Percentiles rank a stretch among this genome's conserved stretches.
Evolutionary conservation across 768 basidiomycete genomes (phyloP).

Genomic region (Neoboletus magnificus): DNA sequence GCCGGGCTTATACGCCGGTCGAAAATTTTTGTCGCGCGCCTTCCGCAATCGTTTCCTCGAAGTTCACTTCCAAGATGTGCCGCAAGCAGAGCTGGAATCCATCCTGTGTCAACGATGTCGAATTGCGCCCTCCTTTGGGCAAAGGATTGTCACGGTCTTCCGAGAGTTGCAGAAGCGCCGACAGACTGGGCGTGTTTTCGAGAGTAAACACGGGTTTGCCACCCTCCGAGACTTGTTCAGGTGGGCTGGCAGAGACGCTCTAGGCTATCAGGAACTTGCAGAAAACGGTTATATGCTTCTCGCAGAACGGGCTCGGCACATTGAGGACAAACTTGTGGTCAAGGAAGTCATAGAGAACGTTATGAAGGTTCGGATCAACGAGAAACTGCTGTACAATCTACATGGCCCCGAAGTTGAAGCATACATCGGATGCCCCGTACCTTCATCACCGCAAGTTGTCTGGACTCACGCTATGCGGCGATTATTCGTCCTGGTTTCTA

Average conservation of each 20-base stretch:
- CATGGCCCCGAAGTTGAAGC: slow-evolving; percentile 40
- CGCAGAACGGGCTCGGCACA: slow-evolving; percentile 81
- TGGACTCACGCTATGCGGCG: slow-evolving; percentile 96
- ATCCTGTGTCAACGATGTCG: slow-evolving; percentile 91
- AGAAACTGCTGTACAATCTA: slow-evolving; percentile 62
- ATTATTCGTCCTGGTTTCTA: slow-evolving; percentile 76
- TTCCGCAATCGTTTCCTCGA: slow-evolving; percentile 98
- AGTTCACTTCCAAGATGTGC: slow-evolving; percentile 96
- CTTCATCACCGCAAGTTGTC: slow-evolving; percentile 52
- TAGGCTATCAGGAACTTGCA: slow-evolving; percentile 89
- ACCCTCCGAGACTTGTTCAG: slow-evolving; percentile 96
- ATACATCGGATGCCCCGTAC: slow-evolving; percentile 56
- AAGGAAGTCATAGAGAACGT: slow-evolving; percentile 89
- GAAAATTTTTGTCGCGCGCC: slow-evolving; percentile 92
- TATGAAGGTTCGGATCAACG: slow-evolving; percentile 86
- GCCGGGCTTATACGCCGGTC: slow-evolving; percentile 90
- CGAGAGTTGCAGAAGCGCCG: slow-evolving; percentile 89
- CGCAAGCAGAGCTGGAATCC: slow-evolving; percentile 86
- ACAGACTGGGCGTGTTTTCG: slow-evolving; percentile 89
- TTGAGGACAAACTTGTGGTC: slow-evolving; percentile 84
- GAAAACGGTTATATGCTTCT: slow-evolving; percentile 97
- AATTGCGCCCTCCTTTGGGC: slow-evolving; percentile 92
- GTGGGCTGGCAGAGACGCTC: slow-evolving; percentile 90
- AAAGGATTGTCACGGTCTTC: slow-evolving; percentile 88
- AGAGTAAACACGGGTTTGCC: slow-evolving; percentile 95